phyloP scores from a whole-genome alignment of 1,284 basidiomycete species.

The Takashimella tepidaria region DNA sequence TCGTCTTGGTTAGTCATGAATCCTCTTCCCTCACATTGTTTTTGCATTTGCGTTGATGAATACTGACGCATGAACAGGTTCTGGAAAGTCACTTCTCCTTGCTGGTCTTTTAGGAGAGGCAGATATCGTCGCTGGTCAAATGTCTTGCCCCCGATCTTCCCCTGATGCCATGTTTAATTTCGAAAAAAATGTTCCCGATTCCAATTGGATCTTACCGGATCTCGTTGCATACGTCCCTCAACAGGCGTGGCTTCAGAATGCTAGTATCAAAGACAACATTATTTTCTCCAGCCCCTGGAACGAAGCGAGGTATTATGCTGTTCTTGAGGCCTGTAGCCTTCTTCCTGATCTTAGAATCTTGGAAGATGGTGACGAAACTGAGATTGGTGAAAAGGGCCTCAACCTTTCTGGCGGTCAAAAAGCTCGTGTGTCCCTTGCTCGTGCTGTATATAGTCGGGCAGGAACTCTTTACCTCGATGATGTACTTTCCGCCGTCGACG shows the following conservation, averaged over 20 bases:
- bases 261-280: conserved; percentile 90
- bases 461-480: conserved; percentile 83
- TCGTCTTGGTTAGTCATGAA: conserved; percentile 45
- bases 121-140: conserved; percentile 64
- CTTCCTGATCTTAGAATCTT: conserved; percentile 79
- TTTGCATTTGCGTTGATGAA: too few relatives aligned
- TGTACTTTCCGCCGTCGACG: conserved; percentile 58
- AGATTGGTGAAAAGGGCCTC: conserved; percentile 55
- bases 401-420: conserved; percentile 94
- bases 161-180: conserved; percentile 69
- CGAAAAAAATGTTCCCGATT: conserved; percentile 43
- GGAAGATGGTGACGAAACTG: conserved; percentile 86
- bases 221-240: conserved; percentile 88
- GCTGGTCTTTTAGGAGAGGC: conserved; percentile 82
- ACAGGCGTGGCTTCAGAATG: conserved; percentile 68
- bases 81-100: conserved; percentile 76
- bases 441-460: conserved; percentile 90
- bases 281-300: conserved; percentile 80
- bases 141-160: conserved; percentile 74
- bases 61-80: conserved; percentile 52
- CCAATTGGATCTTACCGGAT: conserved; percentile 70
- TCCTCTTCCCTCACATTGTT: neutral
- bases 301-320: conserved; percentile 68
- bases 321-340: conserved; percentile 71
- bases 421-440: conserved; percentile 78